Evolutionary conservation across 257 asterid genomes (phyloP).

Genomic region (Petrea volubilis): DNA sequence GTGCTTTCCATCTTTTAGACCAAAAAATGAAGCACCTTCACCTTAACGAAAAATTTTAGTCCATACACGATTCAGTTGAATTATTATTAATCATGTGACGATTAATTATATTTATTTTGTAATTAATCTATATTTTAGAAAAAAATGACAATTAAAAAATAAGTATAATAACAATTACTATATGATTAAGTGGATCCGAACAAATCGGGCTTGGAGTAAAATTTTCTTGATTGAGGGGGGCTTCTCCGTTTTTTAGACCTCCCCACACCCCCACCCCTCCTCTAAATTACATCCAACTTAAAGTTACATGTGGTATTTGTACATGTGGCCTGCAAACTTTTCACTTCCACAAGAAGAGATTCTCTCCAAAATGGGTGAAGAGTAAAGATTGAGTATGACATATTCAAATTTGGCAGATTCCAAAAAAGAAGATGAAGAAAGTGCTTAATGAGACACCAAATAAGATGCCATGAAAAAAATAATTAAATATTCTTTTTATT

Average conservation of each 20-base stretch:
- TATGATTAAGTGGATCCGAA: too few species aligned
- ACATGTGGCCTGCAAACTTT: conserved; percentile 30
- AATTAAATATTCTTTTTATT: too few species aligned
- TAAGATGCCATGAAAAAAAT: too few species aligned
- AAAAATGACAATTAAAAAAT: too few species aligned
- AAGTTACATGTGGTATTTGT: conserved; percentile 36
- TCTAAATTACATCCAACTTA: conserved; percentile 20
- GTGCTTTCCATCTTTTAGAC: conserved; percentile 47
- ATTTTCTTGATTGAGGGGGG: conserved; percentile 36
- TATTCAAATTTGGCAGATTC: conserved; percentile 37
- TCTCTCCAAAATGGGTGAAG: neutral
- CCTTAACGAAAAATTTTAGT: too few species aligned
- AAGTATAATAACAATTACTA: too few species aligned
- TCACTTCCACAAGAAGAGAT: neutral
- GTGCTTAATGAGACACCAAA: neutral
- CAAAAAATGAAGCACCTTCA: conserved; percentile 33
- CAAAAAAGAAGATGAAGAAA: conserved; percentile 2
- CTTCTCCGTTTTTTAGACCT: conserved; percentile 14
- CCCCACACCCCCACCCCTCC: neutral
- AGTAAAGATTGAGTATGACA: conserved; percentile 20
- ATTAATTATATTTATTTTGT: too few species aligned
- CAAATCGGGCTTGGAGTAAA: too few species aligned
- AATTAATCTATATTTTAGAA: too few species aligned
- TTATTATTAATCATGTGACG: too few species aligned
- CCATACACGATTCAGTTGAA: too few species aligned